phyloP scores from a whole-genome alignment of 768 basidiomycete genomes.

The Cystofilobasidium bisporidii region DNA sequence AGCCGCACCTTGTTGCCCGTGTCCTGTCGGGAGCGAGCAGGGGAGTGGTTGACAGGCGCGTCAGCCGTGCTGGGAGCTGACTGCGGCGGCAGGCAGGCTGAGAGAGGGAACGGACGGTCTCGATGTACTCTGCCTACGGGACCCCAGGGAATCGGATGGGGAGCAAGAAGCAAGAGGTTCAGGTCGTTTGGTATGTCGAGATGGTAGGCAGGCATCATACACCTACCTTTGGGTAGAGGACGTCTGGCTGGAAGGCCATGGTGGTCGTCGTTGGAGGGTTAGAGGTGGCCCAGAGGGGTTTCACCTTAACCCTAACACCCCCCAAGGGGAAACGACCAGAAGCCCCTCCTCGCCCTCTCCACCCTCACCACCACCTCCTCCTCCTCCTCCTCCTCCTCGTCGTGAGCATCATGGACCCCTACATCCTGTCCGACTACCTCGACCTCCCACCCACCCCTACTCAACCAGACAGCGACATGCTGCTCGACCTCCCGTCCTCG shows the following conservation, averaged over 20 bases:
- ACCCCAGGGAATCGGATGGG: conserved; percentile 35
- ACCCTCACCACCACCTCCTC: background rate
- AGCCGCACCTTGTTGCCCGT: conserved; percentile 78
- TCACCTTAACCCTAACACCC: too few species aligned
- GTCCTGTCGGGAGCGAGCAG: conserved; percentile 48
- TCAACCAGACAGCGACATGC: background rate
- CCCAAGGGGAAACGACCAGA: too few species aligned
- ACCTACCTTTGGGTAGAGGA: conserved; percentile 20
- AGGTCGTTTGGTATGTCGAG: background rate
- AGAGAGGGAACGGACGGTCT: conserved; percentile 50
- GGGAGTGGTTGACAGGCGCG: background rate
- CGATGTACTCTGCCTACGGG: conserved; percentile 74
- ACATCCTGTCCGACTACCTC: background rate
- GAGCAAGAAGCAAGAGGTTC: background rate
- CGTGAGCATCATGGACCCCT: background rate
- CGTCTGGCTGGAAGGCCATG: conserved; percentile 15
- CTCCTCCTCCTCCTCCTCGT: background rate
- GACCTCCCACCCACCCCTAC: background rate
- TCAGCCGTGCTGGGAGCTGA: too few species aligned
- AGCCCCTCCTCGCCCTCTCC: background rate
- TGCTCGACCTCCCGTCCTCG: too few species aligned
- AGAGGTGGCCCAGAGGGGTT: too few species aligned
- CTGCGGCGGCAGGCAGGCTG: background rate
- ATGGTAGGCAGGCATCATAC: background rate
- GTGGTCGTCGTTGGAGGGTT: background rate